Base-by-base conservation (phyloP, 805 yeast species). In the Brettanomyces custersianus region DNA sequence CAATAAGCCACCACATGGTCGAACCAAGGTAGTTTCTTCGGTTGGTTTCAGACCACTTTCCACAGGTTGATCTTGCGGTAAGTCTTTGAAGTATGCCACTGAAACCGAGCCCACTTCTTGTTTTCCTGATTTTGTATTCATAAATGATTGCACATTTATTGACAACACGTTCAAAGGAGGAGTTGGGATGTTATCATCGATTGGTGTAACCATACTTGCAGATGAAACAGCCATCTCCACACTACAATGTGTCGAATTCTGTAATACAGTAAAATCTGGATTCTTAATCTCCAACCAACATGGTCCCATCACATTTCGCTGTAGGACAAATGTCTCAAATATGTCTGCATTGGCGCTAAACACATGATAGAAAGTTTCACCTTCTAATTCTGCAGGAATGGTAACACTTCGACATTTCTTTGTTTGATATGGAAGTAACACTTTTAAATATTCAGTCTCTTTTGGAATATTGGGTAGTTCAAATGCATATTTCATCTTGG, bases 281-380 rank as follows among this genome's bases (percentile, higher is more conserved):
- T 72, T 68, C 29, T 68, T 64, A 35, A 92, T 66, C 33, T 81
- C 81, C 35, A 92, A 63, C 98, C 98, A 92, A 55, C 97, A 87
- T 3, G 98, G 98, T 8, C 98, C 98, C 96, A 86, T 88, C 31
- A 92, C 69, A 46, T 80, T 78, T 47, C 83, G 69, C 55, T 80
- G 85, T 19, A 88, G 49, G 9, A 86, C 92, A 57, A 92, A 86
- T 10, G 84, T 69, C 62, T 92, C 98, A 55, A 92, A 87, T 18
- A 84, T 64, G 37, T 70, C 69, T 3, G 92, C 57, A 40, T 67
- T 73, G 3, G 84, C 67, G 34, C 97, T 97, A 61, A 87, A 86
- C 2, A 86, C 84, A 39, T 74, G 80, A 8, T 68, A 61, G 52
- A 83, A 87, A 0, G 94, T 82, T 31, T 74, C 77, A 42, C 96